Conservation (phyloP, 768 basidiomycete species). For the Lactifluus hygrophoroides region DNA sequence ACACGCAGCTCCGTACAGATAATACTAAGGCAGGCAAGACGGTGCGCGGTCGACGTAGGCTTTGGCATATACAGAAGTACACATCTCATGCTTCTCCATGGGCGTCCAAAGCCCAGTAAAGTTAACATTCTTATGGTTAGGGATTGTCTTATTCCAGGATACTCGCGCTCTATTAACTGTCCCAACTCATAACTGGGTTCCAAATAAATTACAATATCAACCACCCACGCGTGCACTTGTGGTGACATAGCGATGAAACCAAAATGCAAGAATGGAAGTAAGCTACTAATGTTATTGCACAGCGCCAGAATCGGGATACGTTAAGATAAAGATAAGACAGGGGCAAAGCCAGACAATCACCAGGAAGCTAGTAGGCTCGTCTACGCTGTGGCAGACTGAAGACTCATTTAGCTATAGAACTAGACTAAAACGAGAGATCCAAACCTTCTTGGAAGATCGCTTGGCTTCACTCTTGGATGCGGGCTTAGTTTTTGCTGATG, state of each 20-base stretch:
- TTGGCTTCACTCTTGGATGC: slow-evolving; percentile 8
- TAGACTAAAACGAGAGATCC: neutral
- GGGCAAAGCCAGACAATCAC: neutral
- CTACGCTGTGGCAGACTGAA: slow-evolving; percentile 7
- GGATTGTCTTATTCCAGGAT: too few species aligned
- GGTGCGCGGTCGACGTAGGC: too few species aligned
- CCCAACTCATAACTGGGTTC: neutral
- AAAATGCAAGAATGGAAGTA: neutral
- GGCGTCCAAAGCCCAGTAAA: too few species aligned
- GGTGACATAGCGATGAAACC: neutral
- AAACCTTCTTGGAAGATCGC: slow-evolving; percentile 14
- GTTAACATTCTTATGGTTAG: too few species aligned
- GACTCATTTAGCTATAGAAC: neutral
- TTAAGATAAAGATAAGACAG: slow-evolving; percentile 14
- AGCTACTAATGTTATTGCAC: slow-evolving; percentile 22
- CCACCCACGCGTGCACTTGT: neutral
- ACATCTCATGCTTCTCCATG: too few species aligned
- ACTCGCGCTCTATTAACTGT: neutral
- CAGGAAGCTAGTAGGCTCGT: neutral
- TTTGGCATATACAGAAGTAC: too few species aligned
- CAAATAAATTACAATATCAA: slow-evolving; percentile 11
- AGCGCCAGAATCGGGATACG: slow-evolving; percentile 14
- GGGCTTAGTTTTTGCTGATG: slow-evolving; percentile 13
- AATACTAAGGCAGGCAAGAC: too few species aligned
- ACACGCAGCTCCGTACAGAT: too few species aligned